These are phyloP conservation scores for Erodium texanum DNA, from an alignment of 441 rosid genomes.

Conservation along the genomic window DNA sequence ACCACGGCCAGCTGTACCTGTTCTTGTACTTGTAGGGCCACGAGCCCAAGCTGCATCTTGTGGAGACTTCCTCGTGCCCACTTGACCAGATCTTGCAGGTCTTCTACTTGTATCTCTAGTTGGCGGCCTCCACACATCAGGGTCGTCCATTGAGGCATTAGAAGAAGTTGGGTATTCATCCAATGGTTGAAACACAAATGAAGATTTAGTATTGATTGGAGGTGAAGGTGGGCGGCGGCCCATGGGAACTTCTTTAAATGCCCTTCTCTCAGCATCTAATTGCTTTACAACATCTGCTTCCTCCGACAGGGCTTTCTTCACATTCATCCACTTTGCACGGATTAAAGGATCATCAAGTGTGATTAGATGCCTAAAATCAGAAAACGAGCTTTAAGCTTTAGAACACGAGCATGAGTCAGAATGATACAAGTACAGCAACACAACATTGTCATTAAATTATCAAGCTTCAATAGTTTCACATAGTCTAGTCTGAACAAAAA, in stretches of 20 bases:
- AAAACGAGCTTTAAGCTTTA: background rate
- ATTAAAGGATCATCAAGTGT: slow-evolving; percentile 74
- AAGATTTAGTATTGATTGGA: slow-evolving; percentile 70
- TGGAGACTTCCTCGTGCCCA: slow-evolving; percentile 75
- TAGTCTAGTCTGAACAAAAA: background rate
- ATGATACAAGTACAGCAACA: background rate
- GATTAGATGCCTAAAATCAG: slow-evolving; percentile 59
- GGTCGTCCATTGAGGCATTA: slow-evolving; percentile 76
- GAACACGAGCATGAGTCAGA: background rate
- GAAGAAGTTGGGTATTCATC: slow-evolving; percentile 95
- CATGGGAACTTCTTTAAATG: slow-evolving; percentile 69
- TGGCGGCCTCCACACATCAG: slow-evolving; percentile 99
- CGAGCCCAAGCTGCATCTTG: slow-evolving; percentile 95
- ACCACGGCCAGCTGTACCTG: slow-evolving; percentile 58
- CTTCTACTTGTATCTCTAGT: slow-evolving; percentile 71
- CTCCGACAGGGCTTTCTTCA: slow-evolving; percentile 82
- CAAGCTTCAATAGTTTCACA: background rate
- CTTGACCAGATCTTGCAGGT: slow-evolving; percentile 70
- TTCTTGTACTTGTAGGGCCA: slow-evolving; percentile 49
- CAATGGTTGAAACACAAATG: slow-evolving; percentile 85
- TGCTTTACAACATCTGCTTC: slow-evolving; percentile 91
- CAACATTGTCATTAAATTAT: background rate
- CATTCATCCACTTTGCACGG: slow-evolving; percentile 91
- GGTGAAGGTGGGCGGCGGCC: slow-evolving; percentile 79
- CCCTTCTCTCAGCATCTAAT: slow-evolving; percentile 84